Base-by-base conservation (phyloP, 2,329 filamentous ascomycete genomes). In the Aspergillus neotritici region DNA sequence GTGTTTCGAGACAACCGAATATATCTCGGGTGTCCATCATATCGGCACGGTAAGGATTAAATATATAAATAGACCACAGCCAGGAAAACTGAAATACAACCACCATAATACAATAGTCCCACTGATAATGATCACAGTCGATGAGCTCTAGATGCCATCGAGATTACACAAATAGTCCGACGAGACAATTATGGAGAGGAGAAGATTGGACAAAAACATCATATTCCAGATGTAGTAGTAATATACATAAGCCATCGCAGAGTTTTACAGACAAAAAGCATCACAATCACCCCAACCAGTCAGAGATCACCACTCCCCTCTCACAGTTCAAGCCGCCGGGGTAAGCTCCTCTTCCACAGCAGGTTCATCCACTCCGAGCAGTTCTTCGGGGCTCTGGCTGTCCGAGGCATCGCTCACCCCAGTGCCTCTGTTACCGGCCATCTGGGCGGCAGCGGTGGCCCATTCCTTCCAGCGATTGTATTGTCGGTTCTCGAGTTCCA, bases 401-500 rank as follows among this genome's bases (percentile, higher is more conserved):
- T 68, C 68, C 4, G 62, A 58, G 3, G 57, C 57, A 41, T 67
- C 69, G 34, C 55, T 54, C 40, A 69, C 64, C n/a, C 68, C 65
- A 12, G 74, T 74, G 14, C 64, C 57, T 46, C 67, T 65, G 48
- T 77, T 71, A 47, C 74, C 70, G 49, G 71, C 57, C 4, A 72
- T 53, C 31, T 73, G 69, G 31, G 75, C 70, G 61, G 80, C 70
- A 51, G 71, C 63, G 47, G 66, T 63, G 7, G 89, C 88, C 86
- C 88, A 94, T 17, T 60, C 60, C 76, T 89, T 91, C 93, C 93
- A 98, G 50, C 74, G 72, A 67, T 96, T 87, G 65, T 82, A 94
- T 47, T 81, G 74, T 55, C 77, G 69, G 68, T 94, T 82, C 69
- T 98, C 93, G 41, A 95, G 75, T 49, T 83, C 73, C 80, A 93